Base-by-base conservation (phyloP, 2,329 filamentous ascomycete genomes). In the Colletotrichum salicis region DNA sequence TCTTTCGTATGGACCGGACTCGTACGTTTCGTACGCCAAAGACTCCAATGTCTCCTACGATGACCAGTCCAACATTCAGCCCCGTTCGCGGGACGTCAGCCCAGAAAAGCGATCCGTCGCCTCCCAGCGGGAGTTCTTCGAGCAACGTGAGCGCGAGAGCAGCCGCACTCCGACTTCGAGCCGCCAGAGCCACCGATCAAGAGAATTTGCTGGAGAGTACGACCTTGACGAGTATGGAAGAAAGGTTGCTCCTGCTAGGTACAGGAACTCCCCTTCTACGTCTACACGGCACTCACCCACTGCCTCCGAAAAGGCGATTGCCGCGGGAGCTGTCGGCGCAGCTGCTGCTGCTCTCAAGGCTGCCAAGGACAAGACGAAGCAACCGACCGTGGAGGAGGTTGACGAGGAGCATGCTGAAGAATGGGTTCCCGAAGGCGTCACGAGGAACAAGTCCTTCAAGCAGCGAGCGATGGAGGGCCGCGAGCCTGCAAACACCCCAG, bases 371-470 rank as follows among this genome's bases (percentile, higher is more conserved):
- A 78, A 78, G 24, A 62, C 45, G 29, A 85, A 84, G 66, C 82
- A 85, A 35, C 78, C 81, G 2, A 75, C 79, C 0, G 78, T 77
- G 1, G 78, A 81, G 51, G 77, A 80, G 0, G 77, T 77, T 3
- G 78, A 81, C 37, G 77, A 80, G 22, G 79, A 81, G 7, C 78
- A 76, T 5, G 73, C 79, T 5, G 81, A 82, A 3, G 80, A 81
- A 24, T 86, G 82, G 67, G 76, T 83, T 52, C 82, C 83, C 5
- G 87, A 83, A 10, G 89, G 89, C 19, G 87, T 91, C 12, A 84
- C 84, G 63, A 83, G 89, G 70, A 90, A 91, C 77, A 88, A 86
- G 77, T 92, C 90, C 0, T 92, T 92, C 82, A 92, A 91, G 79
- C 89, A 92, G 76, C 88, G 90, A 37, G 88, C 90, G 1, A 84